Evolutionary conservation across 1,284 basidiomycete genomes (phyloP).

Genomic region (Tilletia setariae): DNA sequence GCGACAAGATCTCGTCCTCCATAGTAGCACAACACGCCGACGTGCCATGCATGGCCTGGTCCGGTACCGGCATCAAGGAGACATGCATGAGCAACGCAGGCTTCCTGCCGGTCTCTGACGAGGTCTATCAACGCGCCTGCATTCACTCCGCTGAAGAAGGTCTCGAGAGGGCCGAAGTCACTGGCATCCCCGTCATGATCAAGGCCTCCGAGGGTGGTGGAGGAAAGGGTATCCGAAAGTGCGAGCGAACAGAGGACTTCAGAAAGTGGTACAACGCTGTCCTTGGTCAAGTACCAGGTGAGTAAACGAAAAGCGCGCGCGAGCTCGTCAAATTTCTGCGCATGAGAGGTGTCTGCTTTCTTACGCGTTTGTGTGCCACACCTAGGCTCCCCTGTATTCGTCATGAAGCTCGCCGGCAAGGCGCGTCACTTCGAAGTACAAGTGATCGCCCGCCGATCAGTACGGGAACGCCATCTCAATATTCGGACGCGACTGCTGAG

Average conservation of each 20-base stretch:
- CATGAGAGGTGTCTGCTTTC: constrained; percentile 13
- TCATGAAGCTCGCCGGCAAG: constrained; percentile 98
- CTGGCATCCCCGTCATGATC: constrained; percentile 99
- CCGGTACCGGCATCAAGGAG: constrained; percentile 87
- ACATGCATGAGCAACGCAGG: constrained; percentile 81
- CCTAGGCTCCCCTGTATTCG: constrained; percentile 85
- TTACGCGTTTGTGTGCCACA: background rate
- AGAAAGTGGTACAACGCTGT: constrained; percentile 92
- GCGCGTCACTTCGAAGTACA: constrained; percentile 98
- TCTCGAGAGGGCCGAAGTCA: constrained; percentile 70
- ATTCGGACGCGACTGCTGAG: constrained; percentile 98
- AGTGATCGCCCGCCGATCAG: constrained; percentile 94
- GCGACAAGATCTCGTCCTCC: constrained; percentile 99
- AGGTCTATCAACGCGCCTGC: constrained; percentile 84
- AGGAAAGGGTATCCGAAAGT: constrained; percentile 73
- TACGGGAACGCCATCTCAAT: constrained; percentile 99
- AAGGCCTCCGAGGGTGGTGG: constrained; percentile 99
- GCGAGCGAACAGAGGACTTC: constrained; percentile 68
- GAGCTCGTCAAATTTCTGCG: no score
- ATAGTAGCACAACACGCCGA: constrained; percentile 96
- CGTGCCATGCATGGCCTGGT: constrained; percentile 99
- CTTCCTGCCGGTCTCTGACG: constrained; percentile 89
- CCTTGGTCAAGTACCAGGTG: constrained; percentile 72
- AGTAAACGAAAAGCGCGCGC: constrained; percentile 28
- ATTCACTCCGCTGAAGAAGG: constrained; percentile 87